phyloP scores from a whole-genome alignment of 352 stramenopile genomes.

The Phytopythium montanum region DNA sequence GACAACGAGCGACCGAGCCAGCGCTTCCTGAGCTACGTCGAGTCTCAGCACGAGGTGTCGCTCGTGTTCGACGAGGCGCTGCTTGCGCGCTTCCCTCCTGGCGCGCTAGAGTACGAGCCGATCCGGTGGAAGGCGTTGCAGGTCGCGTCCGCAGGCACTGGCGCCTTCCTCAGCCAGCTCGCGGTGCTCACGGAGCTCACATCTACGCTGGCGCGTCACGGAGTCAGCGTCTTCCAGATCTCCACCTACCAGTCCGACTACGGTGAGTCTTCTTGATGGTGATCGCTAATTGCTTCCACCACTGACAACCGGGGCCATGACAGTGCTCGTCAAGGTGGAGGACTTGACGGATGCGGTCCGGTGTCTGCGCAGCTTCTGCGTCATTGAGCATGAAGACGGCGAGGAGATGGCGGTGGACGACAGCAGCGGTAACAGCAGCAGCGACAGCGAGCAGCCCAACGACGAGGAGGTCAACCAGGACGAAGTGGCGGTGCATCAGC shows the following conservation, averaged over 20 bases:
- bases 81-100: conserved; percentile 28
- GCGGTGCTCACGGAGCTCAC: conserved; percentile 59
- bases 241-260: conserved; percentile 75
- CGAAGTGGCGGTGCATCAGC: conserved; percentile 33
- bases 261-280: conserved; percentile 16
- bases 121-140: conserved; percentile 61
- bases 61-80: conserved; percentile 56
- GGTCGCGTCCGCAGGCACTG: conserved; percentile 46
- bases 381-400: conserved; percentile 46
- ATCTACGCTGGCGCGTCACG: conserved; percentile 38
- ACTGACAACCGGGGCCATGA: background rate
- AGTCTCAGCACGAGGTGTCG: conserved; percentile 64
- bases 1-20: background rate
- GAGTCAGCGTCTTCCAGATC: conserved; percentile 68
- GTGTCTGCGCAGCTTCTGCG: conserved; percentile 53
- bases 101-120: conserved; percentile 39
- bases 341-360: conserved; percentile 38
- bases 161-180: conserved; percentile 53
- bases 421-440: background rate
- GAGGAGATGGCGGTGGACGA: conserved; percentile 13
- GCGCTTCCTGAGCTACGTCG: conserved; percentile 61
- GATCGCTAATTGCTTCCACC: no score
- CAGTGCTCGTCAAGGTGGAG: conserved; percentile 61
- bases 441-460: background rate
- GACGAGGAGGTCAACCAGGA: background rate